Evolutionary conservation across 768 basidiomycete species (phyloP).

Genomic region (Hydnum rufescens): DNA sequence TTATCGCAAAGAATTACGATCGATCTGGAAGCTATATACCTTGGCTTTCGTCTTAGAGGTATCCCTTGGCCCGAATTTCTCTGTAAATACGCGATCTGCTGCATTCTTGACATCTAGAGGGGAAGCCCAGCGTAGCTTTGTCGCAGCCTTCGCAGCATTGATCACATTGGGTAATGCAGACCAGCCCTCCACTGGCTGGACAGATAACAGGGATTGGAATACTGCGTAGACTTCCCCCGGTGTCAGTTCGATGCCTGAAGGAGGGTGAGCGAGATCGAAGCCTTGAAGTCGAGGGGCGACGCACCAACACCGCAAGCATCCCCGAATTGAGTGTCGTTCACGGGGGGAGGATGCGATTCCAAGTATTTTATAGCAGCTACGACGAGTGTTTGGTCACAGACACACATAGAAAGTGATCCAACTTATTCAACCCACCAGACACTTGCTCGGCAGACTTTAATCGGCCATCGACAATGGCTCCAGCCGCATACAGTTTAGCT

Average conservation of each 20-base stretch:
- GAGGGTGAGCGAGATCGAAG: neutral
- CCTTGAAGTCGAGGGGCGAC: slow-evolving; percentile 15
- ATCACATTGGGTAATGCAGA: slow-evolving; percentile 46
- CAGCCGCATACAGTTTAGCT: slow-evolving; percentile 42
- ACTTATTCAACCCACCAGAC: slow-evolving; percentile 33
- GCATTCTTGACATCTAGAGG: slow-evolving; percentile 70
- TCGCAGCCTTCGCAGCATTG: slow-evolving; percentile 37
- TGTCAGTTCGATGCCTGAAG: slow-evolving; percentile 62
- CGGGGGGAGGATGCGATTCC: slow-evolving; percentile 36
- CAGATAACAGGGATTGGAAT: slow-evolving; percentile 37
- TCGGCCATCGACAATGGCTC: slow-evolving; percentile 48
- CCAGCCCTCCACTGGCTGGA: slow-evolving; percentile 50
- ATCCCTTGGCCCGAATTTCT: slow-evolving; percentile 56
- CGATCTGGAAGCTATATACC: slow-evolving; percentile 11
- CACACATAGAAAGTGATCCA: neutral
- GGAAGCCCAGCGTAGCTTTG: slow-evolving; percentile 61
- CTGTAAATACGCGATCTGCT: slow-evolving; percentile 46
- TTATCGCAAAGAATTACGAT: slow-evolving; percentile 22
- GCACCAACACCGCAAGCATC: slow-evolving; percentile 71
- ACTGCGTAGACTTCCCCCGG: slow-evolving; percentile 36
- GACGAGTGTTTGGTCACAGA: neutral
- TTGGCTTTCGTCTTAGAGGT: slow-evolving; percentile 34
- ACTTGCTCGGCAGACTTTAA: slow-evolving; percentile 76
- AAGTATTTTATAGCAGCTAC: slow-evolving; percentile 62
- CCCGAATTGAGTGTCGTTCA: slow-evolving; percentile 54